Conservation (phyloP, 176 grass and related monocot species). For the Coix lacrymajobi region DNA sequence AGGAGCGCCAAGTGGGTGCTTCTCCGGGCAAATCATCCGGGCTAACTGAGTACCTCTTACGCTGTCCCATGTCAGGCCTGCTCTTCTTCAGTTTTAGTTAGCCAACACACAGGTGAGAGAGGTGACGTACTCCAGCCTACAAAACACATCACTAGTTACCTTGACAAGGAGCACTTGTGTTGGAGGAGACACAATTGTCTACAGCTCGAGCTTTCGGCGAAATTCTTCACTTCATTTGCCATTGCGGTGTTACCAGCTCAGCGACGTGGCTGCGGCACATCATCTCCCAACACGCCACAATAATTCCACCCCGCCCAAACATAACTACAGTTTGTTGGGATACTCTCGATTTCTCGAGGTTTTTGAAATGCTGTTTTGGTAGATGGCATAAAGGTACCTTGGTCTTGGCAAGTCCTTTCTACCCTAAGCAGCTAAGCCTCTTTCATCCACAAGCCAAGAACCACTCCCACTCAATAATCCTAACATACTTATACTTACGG, state of each 20-base stretch:
- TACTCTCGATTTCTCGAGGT: background rate
- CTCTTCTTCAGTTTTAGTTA: background rate
- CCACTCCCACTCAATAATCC: background rate
- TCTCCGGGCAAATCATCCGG: slow-evolving; percentile 19
- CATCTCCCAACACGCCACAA: background rate
- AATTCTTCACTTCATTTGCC: background rate
- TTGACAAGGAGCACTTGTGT: background rate
- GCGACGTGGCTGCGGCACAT: background rate
- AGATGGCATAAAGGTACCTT: background rate
- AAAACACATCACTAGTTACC: background rate
- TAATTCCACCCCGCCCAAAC: background rate
- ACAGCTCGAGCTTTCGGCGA: background rate
- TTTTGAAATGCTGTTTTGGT: background rate
- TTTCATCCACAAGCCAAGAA: background rate
- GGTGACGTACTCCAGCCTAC: background rate
- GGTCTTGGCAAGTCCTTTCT: slow-evolving; percentile 6
- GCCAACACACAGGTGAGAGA: background rate
- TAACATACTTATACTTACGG: slow-evolving; percentile 3
- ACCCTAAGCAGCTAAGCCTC: background rate
- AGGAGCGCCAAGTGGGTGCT: background rate
- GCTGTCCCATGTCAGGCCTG: slow-evolving; percentile 25
- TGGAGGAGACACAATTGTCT: background rate
- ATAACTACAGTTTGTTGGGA: background rate
- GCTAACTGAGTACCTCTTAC: slow-evolving; percentile 39
- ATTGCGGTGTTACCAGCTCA: background rate